Evolutionary conservation across 345 rosid genomes (phyloP), one percentile per base, ranked within the genome.

Genomic region (Kandelia obovata): DNA sequence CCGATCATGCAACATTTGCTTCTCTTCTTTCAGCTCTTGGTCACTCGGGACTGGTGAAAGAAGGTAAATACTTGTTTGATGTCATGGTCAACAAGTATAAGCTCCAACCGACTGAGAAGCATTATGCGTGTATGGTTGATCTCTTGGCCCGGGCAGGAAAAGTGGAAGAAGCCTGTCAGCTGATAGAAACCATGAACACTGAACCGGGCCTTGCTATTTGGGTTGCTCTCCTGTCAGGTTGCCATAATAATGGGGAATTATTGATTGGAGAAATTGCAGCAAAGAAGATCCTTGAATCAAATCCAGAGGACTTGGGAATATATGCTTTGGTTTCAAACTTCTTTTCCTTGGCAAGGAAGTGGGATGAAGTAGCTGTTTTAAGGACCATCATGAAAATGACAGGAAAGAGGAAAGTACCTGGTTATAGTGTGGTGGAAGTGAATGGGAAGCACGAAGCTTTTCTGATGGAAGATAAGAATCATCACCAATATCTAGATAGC

Each of bases 221-320:
- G 97, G 97, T 78, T 61, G 82, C 97, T 61, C 91, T 92, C 71
- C 81, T 89, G 57, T 89, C 97, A 7, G 97, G 96, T 68, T 89
- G 97, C 75, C 74, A 74, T 56, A 92, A 76, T 52, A 83, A 80
- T 51, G 73, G 85, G 76, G 84, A 84, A 32, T 65, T 79, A 19
- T 66, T 62, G 5, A 77, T 84, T 53, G 96, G 97, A 26, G 87
- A 88, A 58, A 78, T 78, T 35, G 93, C 85, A 9, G 90, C 90
- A 46, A 74, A 78, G 70, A 86, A 83, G 78, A 76, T 89, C 61
- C 86, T 92, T 0, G 68, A 84, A 73, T 62, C 80, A 61, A 83
- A 78, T 73, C 87, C 90, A 1, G 89, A 82, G 66, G 89, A 78
- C 62, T 64, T 68, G 21, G 97, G 97, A 64, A 67, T 83, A 64